Percentiles rank a stretch among this genome's conserved stretches.
These are phyloP conservation scores for Trichoderma hamatum DNA, from an alignment of 2,329 filamentous ascomycete genomes.

Conservation along the genomic window DNA sequence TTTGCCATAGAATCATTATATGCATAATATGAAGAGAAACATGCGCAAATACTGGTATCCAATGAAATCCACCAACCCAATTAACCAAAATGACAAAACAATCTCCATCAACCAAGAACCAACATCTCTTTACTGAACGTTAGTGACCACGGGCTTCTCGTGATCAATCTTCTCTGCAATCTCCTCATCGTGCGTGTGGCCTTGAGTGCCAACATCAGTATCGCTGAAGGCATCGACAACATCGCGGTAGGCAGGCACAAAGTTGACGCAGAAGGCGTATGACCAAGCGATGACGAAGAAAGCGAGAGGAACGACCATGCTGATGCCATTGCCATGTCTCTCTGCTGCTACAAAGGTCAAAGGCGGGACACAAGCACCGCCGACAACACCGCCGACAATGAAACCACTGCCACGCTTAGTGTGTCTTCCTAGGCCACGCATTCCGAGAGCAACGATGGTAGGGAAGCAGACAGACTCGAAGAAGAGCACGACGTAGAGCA, in stretches of 20 bases:
- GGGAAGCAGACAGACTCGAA: constrained; percentile 83
- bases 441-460: constrained; percentile 76
- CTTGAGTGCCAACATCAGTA: constrained; percentile 47
- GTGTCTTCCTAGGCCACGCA: constrained; percentile 74
- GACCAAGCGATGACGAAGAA: constrained; percentile 61
- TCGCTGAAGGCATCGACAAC: constrained; percentile 62
- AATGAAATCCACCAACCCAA: constrained; percentile 1
- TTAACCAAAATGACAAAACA: not conserved
- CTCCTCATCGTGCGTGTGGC: constrained; percentile 37
- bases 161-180: constrained; percentile 28
- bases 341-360: constrained; percentile 71
- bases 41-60: constrained; percentile 15
- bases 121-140: constrained; percentile 3
- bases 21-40: constrained; percentile 9
- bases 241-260: constrained; percentile 63
- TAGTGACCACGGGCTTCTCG: constrained; percentile 24
- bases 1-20: constrained; percentile 21
- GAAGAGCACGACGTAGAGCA: constrained; percentile 73
- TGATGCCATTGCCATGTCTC: constrained; percentile 58
- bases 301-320: constrained; percentile 67
- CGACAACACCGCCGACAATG: constrained; percentile 68
- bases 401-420: constrained; percentile 76
- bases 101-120: not conserved
- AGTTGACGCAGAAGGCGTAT: constrained; percentile 66
- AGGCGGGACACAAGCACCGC: constrained; percentile 74